Conservation (phyloP, 225 moss, liverwort and hornwort species). For the Marchantia polymorpha region DNA sequence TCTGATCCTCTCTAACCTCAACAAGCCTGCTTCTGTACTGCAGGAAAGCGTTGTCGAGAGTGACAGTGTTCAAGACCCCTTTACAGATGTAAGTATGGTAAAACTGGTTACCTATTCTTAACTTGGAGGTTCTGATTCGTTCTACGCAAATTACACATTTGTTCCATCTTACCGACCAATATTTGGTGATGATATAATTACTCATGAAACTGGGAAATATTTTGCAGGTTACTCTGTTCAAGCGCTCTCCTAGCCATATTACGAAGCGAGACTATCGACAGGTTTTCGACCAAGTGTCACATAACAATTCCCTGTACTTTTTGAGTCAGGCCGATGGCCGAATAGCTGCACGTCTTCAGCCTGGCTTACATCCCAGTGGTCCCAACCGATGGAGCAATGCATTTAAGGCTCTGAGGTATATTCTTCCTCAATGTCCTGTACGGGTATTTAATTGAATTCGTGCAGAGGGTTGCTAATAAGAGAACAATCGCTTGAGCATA, state of each 20-base stretch:
- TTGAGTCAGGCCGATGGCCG: conserved; percentile 30
- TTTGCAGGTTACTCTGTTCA: conserved; percentile 34
- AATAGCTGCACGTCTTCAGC: conserved; percentile 28
- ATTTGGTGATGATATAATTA: neutral
- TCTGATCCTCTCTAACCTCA: neutral
- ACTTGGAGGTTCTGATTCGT: neutral
- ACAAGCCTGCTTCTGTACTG: neutral
- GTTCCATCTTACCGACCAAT: neutral
- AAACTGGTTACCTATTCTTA: neutral
- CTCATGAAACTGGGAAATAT: neutral
- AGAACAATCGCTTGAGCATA: neutral
- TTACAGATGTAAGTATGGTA: conserved; percentile 27
- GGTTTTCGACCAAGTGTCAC: neutral
- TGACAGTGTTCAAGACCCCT: conserved; percentile 33
- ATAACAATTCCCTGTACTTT: conserved; percentile 30
- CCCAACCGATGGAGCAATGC: conserved; percentile 29
- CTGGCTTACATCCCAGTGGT: conserved; percentile 35
- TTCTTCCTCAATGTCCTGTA: neutral
- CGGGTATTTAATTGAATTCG: neutral
- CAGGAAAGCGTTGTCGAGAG: conserved; percentile 34
- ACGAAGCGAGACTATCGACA: neutral
- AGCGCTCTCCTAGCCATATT: conserved; percentile 14
- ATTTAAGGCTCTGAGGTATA: conserved; percentile 18
- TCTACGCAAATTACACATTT: neutral
- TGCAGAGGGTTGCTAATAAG: neutral